phyloP scores from a whole-genome alignment of 2,329 filamentous ascomycete species.

The Orbilia javanica region DNA sequence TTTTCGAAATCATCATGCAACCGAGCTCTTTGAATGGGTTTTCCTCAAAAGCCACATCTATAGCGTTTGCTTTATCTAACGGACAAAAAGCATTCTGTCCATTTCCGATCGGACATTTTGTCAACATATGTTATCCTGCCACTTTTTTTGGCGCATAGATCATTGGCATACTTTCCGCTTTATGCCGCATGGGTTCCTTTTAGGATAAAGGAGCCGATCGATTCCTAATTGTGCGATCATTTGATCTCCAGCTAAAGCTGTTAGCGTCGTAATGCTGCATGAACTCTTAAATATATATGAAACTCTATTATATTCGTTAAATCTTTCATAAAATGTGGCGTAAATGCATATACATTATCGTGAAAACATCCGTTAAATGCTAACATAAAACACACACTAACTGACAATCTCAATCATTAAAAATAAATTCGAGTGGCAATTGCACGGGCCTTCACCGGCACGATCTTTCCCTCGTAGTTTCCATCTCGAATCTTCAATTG shows the following conservation, averaged over 20 bases:
- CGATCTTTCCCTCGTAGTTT: neutral
- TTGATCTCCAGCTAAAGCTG: neutral
- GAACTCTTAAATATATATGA: neutral
- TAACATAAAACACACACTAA: neutral
- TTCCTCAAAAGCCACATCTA: neutral
- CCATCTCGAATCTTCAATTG: conserved; percentile 14
- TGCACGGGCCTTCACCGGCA: conserved; percentile 8
- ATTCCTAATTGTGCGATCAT: neutral
- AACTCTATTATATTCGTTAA: neutral
- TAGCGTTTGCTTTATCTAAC: neutral
- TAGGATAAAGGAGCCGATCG: neutral
- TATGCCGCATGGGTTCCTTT: neutral
- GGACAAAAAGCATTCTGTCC: neutral
- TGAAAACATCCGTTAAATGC: neutral
- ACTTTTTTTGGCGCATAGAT: neutral
- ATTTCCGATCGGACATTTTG: neutral
- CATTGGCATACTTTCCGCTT: neutral
- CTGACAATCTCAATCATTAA: neutral
- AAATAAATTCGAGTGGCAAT: conserved; percentile 30
- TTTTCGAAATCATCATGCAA: no score
- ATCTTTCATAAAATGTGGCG: no score
- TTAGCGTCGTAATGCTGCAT: no score
- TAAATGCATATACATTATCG: neutral
- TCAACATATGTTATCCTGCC: no score
- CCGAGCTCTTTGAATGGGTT: neutral